A percentile compares a stretch with the other conserved stretches of the same genome.
Conservation (phyloP, 1,284 basidiomycete species). For the Ceratobasidium sp. region DNA sequence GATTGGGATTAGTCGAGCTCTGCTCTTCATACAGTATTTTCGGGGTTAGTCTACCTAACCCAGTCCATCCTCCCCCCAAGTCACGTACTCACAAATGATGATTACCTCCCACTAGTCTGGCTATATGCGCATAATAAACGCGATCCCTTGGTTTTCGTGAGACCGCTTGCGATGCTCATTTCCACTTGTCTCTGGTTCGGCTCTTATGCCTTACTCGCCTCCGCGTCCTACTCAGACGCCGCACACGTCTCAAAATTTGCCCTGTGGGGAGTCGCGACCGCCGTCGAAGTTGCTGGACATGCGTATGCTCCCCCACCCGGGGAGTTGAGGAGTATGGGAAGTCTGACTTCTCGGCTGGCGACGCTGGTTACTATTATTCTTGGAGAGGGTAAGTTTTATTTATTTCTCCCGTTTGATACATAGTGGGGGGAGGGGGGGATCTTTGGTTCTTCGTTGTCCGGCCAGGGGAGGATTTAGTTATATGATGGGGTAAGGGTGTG, state of each 20-base stretch:
- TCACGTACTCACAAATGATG: too few species aligned
- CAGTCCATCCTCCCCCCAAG: background rate
- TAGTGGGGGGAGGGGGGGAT: too few species aligned
- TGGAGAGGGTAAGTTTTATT: constrained; percentile 32
- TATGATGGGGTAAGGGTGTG: too few species aligned
- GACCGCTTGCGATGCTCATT: constrained; percentile 24
- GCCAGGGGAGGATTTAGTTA: too few species aligned
- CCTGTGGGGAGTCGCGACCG: constrained; percentile 38
- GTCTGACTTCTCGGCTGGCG: constrained; percentile 32
- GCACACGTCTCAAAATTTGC: constrained; percentile 37
- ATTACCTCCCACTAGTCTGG: constrained; percentile 38
- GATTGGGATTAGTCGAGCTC: constrained; percentile 20
- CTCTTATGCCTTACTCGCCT: constrained; percentile 20
- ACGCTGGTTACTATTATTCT: constrained; percentile 44
- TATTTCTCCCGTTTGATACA: background rate
- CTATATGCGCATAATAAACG: constrained; percentile 38
- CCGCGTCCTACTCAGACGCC: constrained; percentile 9
- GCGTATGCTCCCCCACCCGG: constrained; percentile 30
- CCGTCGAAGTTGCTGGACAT: constrained; percentile 38
- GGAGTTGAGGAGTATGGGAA: constrained; percentile 38
- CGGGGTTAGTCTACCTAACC: constrained; percentile 1
- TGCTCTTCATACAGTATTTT: constrained; percentile 29
- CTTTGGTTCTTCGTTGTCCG: too few species aligned
- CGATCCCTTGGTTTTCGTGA: constrained; percentile 29
- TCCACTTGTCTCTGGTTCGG: constrained; percentile 32